Conservation (phyloP, 1,284 basidiomycete genomes). For the Cryptococcus depauperatus region DNA sequence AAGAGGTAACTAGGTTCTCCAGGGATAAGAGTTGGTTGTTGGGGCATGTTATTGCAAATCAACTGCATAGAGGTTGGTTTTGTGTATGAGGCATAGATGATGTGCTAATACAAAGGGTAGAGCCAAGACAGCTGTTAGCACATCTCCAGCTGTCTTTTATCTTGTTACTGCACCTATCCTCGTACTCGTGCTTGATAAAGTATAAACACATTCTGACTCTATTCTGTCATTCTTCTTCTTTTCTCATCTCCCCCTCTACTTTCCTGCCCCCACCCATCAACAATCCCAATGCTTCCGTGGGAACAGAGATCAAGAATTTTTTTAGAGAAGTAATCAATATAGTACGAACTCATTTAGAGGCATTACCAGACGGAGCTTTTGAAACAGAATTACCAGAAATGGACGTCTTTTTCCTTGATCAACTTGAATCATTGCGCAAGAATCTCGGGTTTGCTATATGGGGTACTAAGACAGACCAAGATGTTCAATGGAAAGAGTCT, state of each 20-base stretch:
- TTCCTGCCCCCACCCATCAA: constrained; percentile 4
- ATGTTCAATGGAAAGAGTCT: neutral
- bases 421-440: constrained; percentile 32
- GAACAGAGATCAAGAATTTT: neutral
- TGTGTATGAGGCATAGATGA: neutral
- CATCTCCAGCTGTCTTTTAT: constrained; percentile 46
- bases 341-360: constrained; percentile 33
- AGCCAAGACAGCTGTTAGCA: constrained; percentile 36
- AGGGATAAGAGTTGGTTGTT: constrained; percentile 47
- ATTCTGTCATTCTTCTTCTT: constrained; percentile 27
- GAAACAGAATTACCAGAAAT: constrained; percentile 44
- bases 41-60: constrained; percentile 23
- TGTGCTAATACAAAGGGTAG: constrained; percentile 15
- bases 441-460: constrained; percentile 18
- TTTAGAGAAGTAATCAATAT: constrained; percentile 27
- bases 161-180: constrained; percentile 44
- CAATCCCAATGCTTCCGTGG: constrained; percentile 3
- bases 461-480: neutral
- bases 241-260: constrained; percentile 12
- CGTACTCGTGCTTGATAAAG: constrained; percentile 40
- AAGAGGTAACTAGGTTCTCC: constrained; percentile 42
- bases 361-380: constrained; percentile 41
- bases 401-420: constrained; percentile 39
- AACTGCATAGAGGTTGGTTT: constrained; percentile 37
- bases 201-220: constrained; percentile 45